A percentile compares a stretch with the other conserved stretches of the same genome.
Evolutionary conservation across 129 eudicot species (phyloP).

Genomic region (Smallanthus sonchifolius): DNA sequence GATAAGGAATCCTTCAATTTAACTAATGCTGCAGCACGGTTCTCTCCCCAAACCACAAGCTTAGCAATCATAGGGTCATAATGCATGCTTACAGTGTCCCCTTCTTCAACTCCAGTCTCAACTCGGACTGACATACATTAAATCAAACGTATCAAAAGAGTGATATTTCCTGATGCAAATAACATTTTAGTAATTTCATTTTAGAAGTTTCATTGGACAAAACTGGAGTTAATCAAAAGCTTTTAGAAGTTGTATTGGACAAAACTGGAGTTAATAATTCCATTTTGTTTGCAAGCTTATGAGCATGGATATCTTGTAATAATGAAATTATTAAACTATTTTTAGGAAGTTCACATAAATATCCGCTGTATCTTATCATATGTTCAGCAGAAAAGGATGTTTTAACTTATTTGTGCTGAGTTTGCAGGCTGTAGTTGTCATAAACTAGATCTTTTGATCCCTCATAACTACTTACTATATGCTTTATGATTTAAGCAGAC

Average conservation of each 20-base stretch:
- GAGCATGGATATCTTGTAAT: not conserved
- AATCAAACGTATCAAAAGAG: not conserved
- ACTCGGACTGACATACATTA: conserved; percentile 58
- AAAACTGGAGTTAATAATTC: not conserved
- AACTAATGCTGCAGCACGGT: conserved; percentile 74
- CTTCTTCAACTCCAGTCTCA: conserved; percentile 97
- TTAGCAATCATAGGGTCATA: conserved; percentile 99
- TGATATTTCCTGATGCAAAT: not conserved
- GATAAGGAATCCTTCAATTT: conserved; percentile 84
- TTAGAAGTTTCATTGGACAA: not conserved
- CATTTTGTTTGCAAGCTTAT: not conserved
- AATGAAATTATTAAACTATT: not conserved
- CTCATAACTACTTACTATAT: not conserved
- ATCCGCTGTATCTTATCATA: not conserved
- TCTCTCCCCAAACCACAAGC: conserved; percentile 95
- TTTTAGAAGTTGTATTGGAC: conserved; percentile 1
- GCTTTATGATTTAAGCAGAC: conserved; percentile 17
- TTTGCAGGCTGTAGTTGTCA: not conserved
- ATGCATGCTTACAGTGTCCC: conserved; percentile 96
- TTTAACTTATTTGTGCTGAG: not conserved
- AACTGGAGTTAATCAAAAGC: not conserved
- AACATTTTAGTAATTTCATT: not conserved
- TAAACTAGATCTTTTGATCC: not conserved
- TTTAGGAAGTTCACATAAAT: conserved; percentile 6
- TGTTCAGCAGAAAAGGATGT: not conserved